Percentiles rank a stretch among this genome's conserved stretches.
Evolutionary conservation across 2,329 filamentous ascomycete species (phyloP).

Genomic region (Colletotrichum sojae): DNA sequence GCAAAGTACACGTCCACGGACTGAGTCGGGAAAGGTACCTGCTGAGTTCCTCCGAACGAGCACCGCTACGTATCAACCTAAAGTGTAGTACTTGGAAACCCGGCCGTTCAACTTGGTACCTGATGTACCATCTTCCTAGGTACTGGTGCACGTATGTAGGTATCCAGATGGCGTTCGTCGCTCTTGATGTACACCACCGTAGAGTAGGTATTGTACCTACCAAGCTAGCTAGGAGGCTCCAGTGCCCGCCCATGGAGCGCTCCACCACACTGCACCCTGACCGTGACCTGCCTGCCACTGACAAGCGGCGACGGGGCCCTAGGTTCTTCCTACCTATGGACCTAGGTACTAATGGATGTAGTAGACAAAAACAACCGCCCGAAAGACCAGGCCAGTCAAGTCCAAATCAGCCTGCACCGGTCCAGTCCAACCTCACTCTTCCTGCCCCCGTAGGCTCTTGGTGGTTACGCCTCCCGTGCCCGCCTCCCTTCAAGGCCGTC

Average conservation of each 20-base stretch:
- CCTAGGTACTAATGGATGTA: too few species aligned
- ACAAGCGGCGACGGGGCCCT: constrained; percentile 36
- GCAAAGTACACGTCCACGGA: too few species aligned
- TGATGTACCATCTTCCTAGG: not conserved
- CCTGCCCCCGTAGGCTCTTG: constrained; percentile 28
- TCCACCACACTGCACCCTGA: constrained; percentile 33
- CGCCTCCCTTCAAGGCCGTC: constrained; percentile 18
- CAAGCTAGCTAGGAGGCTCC: constrained; percentile 17
- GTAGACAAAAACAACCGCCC: constrained; percentile 37
- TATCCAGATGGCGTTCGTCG: not conserved
- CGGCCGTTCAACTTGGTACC: not conserved
- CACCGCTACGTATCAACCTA: not conserved
- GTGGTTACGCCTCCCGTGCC: constrained; percentile 28
- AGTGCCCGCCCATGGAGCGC: constrained; percentile 19
- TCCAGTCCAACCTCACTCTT: constrained; percentile 38
- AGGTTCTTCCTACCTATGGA: constrained; percentile 21
- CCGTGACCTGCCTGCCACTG: constrained; percentile 36
- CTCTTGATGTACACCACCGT: too few species aligned
- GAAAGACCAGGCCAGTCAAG: constrained; percentile 9
- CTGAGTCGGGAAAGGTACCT: too few species aligned
- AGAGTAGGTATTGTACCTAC: too few species aligned
- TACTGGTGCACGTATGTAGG: not conserved
- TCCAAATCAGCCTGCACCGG: constrained; percentile 23
- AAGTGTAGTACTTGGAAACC: not conserved
- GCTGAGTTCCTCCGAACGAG: too few species aligned